Evolutionary conservation across 2,329 filamentous ascomycete genomes (phyloP).

Genomic region (Apiospora kogelbergensis): DNA sequence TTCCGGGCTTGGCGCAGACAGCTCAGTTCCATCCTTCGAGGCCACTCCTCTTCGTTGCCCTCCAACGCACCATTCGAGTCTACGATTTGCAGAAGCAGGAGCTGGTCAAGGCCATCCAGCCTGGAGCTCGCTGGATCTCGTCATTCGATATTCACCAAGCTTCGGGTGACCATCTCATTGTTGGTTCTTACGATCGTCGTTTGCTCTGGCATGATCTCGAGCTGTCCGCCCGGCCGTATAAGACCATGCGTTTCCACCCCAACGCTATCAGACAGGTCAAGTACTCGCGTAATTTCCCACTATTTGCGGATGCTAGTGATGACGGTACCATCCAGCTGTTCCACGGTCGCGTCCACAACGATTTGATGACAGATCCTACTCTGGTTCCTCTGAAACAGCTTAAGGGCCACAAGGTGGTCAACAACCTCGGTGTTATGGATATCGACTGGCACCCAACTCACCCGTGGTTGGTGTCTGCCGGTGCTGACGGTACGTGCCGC

Average conservation of each 20-base stretch:
- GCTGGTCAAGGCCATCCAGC: conserved; percentile 88
- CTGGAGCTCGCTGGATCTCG: conserved; percentile 90
- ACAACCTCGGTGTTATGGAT: conserved; percentile 86
- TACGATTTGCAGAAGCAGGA: conserved; percentile 93
- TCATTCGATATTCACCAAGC: conserved; percentile 90
- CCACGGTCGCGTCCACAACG: conserved; percentile 92
- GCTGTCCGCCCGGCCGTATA: conserved; percentile 85
- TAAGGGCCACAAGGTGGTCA: conserved; percentile 83
- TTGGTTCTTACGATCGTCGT: conserved; percentile 91
- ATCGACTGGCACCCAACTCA: conserved; percentile 94
- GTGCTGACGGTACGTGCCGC: conserved; percentile 88
- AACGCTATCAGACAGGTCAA: conserved; percentile 88
- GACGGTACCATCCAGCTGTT: conserved; percentile 95
- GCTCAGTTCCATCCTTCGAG: conserved; percentile 93
- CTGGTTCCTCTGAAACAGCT: conserved; percentile 96
- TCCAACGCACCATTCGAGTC: conserved; percentile 86
- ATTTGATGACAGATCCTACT: conserved; percentile 93
- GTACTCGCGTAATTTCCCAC: conserved; percentile 76
- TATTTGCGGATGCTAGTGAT: conserved; percentile 94
- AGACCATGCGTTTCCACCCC: conserved; percentile 91
- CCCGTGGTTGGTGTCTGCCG: conserved; percentile 92
- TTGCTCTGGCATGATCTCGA: conserved; percentile 97
- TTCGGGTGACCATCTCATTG: conserved; percentile 85
- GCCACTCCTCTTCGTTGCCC: conserved; percentile 94
- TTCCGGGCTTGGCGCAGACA: conserved; percentile 76